A percentile compares a stretch with the other conserved stretches of the same genome.
Conservation (phyloP, 208 protist species). For the Leishmania mexicana region DNA sequence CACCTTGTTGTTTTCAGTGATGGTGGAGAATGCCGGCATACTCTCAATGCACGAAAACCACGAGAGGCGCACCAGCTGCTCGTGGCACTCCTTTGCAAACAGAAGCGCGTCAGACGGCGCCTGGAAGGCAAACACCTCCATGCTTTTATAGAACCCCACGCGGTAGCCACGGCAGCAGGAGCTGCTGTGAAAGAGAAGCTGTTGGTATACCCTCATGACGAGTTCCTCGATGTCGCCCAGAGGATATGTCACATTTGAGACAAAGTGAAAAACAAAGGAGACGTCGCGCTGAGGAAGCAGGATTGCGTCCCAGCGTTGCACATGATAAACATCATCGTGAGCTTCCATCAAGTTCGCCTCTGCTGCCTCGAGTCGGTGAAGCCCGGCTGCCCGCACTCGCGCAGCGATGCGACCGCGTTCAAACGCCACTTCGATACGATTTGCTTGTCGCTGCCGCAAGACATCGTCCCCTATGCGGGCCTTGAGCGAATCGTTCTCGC, state of each 20-base stretch:
- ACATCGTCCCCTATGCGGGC: conserved; percentile 75
- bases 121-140: conserved; percentile 83
- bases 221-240: conserved; percentile 58
- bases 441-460: conserved; percentile 68
- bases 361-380: conserved; percentile 64
- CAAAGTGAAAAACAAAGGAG: conserved; percentile 82
- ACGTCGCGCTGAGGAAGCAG: conserved; percentile 73
- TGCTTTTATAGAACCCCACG: conserved; percentile 43
- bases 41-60: conserved; percentile 47
- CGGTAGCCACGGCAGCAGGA: conserved; percentile 51
- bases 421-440: conserved; percentile 74
- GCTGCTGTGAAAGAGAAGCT: conserved; percentile 54
- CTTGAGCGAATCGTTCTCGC: conserved; percentile 77
- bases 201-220: conserved; percentile 68
- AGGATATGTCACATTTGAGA: conserved; percentile 47
- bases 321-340: conserved; percentile 84
- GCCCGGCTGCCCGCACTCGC: conserved; percentile 59
- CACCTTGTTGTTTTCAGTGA: conserved; percentile 50
- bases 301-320: conserved; percentile 71
- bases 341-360: conserved; percentile 80
- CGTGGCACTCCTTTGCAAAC: conserved; percentile 74
- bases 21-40: conserved; percentile 40
- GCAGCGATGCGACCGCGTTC: conserved; percentile 54
- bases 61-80: conserved; percentile 53
- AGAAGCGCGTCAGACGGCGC: conserved; percentile 59